phyloP scores from a whole-genome alignment of 345 rosid genomes.

The Arabis alpina region DNA sequence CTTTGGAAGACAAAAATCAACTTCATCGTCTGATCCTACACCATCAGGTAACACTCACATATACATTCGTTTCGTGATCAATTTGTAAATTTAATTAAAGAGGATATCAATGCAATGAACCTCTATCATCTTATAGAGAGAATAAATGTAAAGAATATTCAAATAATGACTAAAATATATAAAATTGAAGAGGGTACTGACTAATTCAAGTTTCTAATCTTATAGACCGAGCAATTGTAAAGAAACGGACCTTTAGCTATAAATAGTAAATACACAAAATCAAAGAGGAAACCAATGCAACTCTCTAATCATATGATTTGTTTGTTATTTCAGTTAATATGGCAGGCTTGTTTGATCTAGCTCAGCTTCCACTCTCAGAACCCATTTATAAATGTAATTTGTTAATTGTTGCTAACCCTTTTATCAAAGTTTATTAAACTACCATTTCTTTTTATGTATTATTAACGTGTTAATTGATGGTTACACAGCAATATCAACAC shows the following conservation, averaged over 20 bases:
- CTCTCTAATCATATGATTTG: not conserved
- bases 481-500: slow-evolving; percentile 57
- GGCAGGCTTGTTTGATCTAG: slow-evolving; percentile 49
- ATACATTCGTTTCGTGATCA: not conserved
- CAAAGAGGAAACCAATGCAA: not conserved
- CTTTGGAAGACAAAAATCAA: slow-evolving; percentile 77
- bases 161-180: not conserved
- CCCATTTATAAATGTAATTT: slow-evolving; percentile 61
- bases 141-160: not conserved
- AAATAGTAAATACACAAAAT: not conserved
- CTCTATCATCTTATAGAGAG: slow-evolving; percentile 1
- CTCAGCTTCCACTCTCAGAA: slow-evolving; percentile 63
- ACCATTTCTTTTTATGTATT: not conserved
- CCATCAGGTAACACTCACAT: slow-evolving; percentile 50
- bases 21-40: slow-evolving; percentile 53
- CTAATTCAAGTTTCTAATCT: not conserved
- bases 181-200: not conserved
- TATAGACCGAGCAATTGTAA: not conserved
- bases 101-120: not conserved
- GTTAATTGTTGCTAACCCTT: no score
- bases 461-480: slow-evolving; percentile 22
- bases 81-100: not conserved
- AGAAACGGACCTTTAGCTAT: not conserved
- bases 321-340: slow-evolving; percentile 46
- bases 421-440: not conserved